Percentiles rank a stretch among this genome's conserved stretches.
Evolutionary conservation across 352 stramenopile species (phyloP).

Genomic region (Plasmopara muralis): DNA sequence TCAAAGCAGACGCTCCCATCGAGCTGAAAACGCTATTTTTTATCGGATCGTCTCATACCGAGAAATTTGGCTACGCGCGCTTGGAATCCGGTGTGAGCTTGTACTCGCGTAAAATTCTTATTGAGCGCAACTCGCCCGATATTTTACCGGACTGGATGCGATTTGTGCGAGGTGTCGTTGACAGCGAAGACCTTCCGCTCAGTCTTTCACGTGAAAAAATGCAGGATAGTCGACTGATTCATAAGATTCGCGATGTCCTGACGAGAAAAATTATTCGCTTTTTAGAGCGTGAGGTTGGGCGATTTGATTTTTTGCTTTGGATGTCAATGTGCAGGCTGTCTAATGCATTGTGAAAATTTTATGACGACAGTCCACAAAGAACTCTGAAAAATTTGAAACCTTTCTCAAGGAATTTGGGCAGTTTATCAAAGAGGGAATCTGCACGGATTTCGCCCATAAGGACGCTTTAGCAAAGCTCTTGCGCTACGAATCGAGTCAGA

Average conservation of each 20-base stretch:
- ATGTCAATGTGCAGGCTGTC: not conserved
- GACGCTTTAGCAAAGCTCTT: constrained; percentile 95
- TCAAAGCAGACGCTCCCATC: constrained; percentile 96
- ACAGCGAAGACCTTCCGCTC: constrained; percentile 99
- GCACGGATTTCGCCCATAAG: constrained; percentile 89
- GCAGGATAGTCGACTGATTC: constrained; percentile 96
- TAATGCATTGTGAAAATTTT: not conserved
- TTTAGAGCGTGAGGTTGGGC: constrained; percentile 59
- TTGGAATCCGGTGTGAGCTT: constrained; percentile 96
- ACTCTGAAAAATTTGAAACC: constrained; percentile 94
- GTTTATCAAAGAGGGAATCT: constrained; percentile 99
- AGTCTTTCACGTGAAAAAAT: constrained; percentile 98
- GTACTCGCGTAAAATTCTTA: constrained; percentile 99
- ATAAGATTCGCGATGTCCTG: constrained; percentile 95
- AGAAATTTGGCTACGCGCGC: constrained; percentile 94
- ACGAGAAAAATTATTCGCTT: constrained; percentile 90
- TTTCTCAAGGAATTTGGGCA: constrained; percentile 98
- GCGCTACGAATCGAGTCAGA: constrained; percentile 96
- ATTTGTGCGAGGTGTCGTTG: constrained; percentile 85
- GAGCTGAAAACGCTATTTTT: constrained; percentile 98
- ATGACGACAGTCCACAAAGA: constrained; percentile 79
- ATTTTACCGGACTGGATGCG: constrained; percentile 98
- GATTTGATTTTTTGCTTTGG: not conserved
- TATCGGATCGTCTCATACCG: constrained; percentile 93
- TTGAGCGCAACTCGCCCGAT: constrained; percentile 95